Conservation (phyloP, 441 rosid genomes). For the Rhodomyrtus psidioides region DNA sequence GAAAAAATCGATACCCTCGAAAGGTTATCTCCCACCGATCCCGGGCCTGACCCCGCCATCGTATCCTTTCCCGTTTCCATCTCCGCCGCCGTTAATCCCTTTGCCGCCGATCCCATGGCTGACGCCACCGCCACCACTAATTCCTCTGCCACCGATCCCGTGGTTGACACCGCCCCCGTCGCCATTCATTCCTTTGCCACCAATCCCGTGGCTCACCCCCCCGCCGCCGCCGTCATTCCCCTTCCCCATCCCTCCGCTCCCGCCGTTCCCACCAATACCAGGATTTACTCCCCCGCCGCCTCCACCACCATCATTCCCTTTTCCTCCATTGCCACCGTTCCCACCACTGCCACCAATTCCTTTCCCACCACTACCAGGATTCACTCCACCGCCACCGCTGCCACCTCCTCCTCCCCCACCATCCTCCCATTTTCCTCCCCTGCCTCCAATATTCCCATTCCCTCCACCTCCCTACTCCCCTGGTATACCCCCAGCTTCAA, state of each 20-base stretch:
- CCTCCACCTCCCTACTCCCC: constrained; percentile 33
- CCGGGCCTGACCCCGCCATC: constrained; percentile 21
- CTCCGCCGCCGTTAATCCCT: constrained; percentile 29
- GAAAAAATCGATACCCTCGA: not conserved
- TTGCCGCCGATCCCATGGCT: constrained; percentile 45
- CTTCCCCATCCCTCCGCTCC: constrained; percentile 17
- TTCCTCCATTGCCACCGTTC: not conserved
- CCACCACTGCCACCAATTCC: not conserved
- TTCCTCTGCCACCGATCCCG: not conserved
- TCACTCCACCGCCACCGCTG: constrained; percentile 12
- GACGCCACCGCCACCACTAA: not conserved
- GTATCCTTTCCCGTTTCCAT: constrained; percentile 32
- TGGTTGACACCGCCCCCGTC: not conserved
- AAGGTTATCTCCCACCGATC: constrained; percentile 24
- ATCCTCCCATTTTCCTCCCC: constrained; percentile 24
- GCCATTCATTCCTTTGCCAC: not conserved
- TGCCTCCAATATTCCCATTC: constrained; percentile 22
- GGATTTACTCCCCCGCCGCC: not conserved
- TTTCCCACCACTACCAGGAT: not conserved
- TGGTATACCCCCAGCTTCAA: constrained; percentile 39
- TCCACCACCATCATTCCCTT: not conserved
- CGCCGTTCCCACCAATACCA: not conserved
- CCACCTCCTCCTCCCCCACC: constrained; percentile 48
- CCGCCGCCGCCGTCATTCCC: constrained; percentile 21
- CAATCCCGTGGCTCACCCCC: constrained; percentile 10